Evolutionary conservation across 257 asterid genomes (phyloP).

Genomic region (Fraxinus anomala): DNA sequence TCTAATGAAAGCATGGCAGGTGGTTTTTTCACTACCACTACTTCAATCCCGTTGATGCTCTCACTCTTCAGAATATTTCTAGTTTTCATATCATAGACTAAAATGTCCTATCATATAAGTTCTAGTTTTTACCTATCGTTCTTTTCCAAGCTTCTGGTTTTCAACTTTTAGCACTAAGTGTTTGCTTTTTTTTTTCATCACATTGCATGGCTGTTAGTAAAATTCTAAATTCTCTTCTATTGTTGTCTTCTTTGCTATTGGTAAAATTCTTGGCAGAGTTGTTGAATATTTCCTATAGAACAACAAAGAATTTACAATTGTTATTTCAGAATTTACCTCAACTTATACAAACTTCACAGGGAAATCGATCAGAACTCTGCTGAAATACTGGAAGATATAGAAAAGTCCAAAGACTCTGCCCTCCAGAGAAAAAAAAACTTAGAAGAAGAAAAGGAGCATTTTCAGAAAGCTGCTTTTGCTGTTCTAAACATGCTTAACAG

Average conservation of each 20-base stretch:
- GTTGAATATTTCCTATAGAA: not conserved
- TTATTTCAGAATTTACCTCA: constrained; percentile 11
- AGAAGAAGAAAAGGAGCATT: constrained; percentile 69
- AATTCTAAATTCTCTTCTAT: constrained; percentile 2
- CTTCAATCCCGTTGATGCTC: not conserved
- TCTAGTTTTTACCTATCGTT: constrained; percentile 13
- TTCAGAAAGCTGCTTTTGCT: constrained; percentile 82
- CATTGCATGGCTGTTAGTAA: not conserved
- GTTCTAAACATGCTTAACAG: constrained; percentile 70
- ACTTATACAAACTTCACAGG: constrained; percentile 42
- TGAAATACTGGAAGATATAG: constrained; percentile 63
- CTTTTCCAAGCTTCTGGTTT: constrained; percentile 2
- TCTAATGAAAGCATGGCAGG: not conserved
- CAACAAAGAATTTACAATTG: constrained; percentile 7
- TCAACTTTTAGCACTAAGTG: constrained; percentile 5
- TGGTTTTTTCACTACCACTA: not conserved
- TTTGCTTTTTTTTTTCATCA: not conserved
- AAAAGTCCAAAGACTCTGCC: constrained; percentile 62
- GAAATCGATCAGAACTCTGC: constrained; percentile 73
- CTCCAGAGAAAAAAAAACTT: constrained; percentile 68
- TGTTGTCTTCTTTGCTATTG: constrained; percentile 13
- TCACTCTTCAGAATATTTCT: not conserved
- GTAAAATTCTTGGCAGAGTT: not conserved
- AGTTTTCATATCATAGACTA: constrained; percentile 9
- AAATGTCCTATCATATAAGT: not conserved